Base-by-base conservation (phyloP, 805 yeast species). In the Pichia nanzhaoensis region DNA sequence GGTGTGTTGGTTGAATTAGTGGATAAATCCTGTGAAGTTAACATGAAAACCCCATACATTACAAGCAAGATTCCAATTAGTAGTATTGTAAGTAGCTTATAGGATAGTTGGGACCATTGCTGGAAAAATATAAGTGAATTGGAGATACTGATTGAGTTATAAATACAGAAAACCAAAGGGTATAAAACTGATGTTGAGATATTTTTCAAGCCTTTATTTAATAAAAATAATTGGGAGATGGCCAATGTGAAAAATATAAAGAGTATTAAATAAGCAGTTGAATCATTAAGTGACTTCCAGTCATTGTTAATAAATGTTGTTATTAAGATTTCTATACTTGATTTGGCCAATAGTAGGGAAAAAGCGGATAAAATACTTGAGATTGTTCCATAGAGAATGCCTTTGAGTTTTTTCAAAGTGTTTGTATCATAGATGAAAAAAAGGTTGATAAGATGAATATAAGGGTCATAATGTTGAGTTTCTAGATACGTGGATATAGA, bases 331-430 rank as follows among this genome's bases (percentile, higher is more conserved):
- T 85, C 95, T 18, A 88, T 84, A 0, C 85, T 75, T 0, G 89
- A 78, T 62, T 88, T 88, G n/a, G 95, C 95, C 63, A 87, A 72
- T 46, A 89, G 69, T 41, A 89, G 71, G 2, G 95, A 84, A 58
- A 86, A 95, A 0, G 95, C 95, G 0, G 95, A 84, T 39, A 88
- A 67, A 0, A 81, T 76, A 2, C 96, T 96, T 39, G 88, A 77
- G 4, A 79, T 67, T 17, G 78, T 56, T 1, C 95, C 95, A 59
- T 71, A 83, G 12, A 75, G 59, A 5, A 78, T 58, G 1, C 95
- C 95, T 51, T 73, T 75, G 10, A 68, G 47, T 43, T 70, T 65
- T 27, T 19, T 28, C 20, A 37, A 39, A 24, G 31, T 34, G 16
- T 8, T 8, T 6, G 22, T 12, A 17, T 19, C 12, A 28, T 45